Conservation (phyloP, 768 basidiomycete genomes). For the Phylloporus sp. region DNA sequence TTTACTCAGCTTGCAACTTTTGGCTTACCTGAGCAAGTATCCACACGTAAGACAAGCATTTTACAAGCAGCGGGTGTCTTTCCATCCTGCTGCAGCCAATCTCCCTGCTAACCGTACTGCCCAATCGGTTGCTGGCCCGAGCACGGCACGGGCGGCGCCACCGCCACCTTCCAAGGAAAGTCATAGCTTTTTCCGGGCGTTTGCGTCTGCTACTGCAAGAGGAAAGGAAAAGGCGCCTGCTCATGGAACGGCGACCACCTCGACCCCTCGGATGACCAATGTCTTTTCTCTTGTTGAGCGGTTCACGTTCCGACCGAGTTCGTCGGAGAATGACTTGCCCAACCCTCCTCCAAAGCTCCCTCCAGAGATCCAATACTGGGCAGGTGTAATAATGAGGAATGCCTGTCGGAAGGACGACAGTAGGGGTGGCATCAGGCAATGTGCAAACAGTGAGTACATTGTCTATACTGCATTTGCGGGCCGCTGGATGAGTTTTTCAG, state of each 20-base stretch:
- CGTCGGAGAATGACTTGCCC: conserved; percentile 68
- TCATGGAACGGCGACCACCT: conserved; percentile 16
- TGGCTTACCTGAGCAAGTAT: conserved; percentile 97
- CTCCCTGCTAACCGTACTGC: conserved; percentile 31
- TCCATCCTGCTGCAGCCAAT: conserved; percentile 67
- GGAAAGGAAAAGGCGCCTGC: conserved; percentile 41
- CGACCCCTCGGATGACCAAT: conserved; percentile 61
- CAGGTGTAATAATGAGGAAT: conserved; percentile 99
- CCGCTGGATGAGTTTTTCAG: conserved; percentile 32
- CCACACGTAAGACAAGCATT: conserved; percentile 96
- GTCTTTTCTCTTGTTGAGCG: conserved; percentile 95
- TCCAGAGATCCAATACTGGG: conserved; percentile 96
- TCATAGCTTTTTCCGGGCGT: conserved; percentile 44
- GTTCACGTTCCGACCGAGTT: conserved; percentile 92
- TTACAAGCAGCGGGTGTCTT: conserved; percentile 81
- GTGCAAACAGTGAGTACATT: conserved; percentile 80
- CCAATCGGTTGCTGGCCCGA: conserved; percentile 26
- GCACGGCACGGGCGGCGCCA: conserved; percentile 14
- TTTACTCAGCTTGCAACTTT: conserved; percentile 81
- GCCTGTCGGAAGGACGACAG: conserved; percentile 97
- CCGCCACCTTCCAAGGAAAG: conserved; percentile 30
- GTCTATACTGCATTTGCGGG: not conserved
- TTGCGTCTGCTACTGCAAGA: conserved; percentile 39
- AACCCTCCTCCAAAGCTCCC: conserved; percentile 72
- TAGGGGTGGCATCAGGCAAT: conserved; percentile 90